Evolutionary conservation across 495 filamentous ascomycete species (phyloP), one percentile per base, ranked within the genome.

Genomic region (Talaromyces nanjingensis): DNA sequence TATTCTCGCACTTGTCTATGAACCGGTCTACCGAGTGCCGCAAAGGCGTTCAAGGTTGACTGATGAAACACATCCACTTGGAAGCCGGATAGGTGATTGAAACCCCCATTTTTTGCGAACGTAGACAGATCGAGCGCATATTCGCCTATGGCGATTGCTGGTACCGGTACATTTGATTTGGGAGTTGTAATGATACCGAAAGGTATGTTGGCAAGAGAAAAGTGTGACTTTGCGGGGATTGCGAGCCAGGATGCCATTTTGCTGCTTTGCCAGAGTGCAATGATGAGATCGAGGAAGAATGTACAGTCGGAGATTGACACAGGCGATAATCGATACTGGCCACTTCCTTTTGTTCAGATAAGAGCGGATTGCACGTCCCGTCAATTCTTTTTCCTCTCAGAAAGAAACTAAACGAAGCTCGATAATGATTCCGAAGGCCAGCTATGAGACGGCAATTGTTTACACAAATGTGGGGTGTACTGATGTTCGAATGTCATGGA

Each of bases 161-260:
- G 81, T 29, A 86, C 88, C 4, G 82, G 87, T 37, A 77, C 73
- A 3, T 79, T 72, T 65, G 83, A 74, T 16, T 74, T 69, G 2
- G 79, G 65, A 0, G 87, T 87, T 60, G 78, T 83, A 71, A 97
- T 89, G 73, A 97, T 92, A 66, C 93, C 93, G 73, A 98, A 96
- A 16, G 93, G 93, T 65, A 98, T 88, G 74, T 98, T 97, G 67
- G 86, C 81, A 55, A 98, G 78, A 14, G 92, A 94, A 77, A 98
- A 98, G 63, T 86, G 84, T 55, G 85, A 87, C 66, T 79, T 78
- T 54, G 78, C 69, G 49, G 87, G 83, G 60, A 92, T 87, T 39
- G 79, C 71, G 42, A 92, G 76, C 89, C 89, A 91, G 22, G 85
- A 77, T 64, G 83, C 72, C 86, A 88, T 88, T 59, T 45, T 76